These are phyloP conservation scores for Endoconidiophora polonica DNA, from an alignment of 2,329 filamentous ascomycete genomes.

Conservation along the genomic window DNA sequence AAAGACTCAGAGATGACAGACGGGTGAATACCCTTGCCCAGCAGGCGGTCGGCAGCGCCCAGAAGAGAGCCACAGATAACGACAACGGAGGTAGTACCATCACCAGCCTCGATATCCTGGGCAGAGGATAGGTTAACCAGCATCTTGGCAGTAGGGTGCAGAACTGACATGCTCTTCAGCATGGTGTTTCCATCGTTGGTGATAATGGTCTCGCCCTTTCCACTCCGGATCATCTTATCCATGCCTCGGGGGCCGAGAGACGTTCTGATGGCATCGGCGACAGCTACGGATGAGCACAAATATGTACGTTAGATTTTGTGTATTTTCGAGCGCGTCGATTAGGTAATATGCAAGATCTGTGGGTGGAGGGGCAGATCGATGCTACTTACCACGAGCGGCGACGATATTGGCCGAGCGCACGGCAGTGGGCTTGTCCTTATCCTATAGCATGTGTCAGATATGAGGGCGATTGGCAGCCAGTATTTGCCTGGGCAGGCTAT, in stretches of 20 bases:
- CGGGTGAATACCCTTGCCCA: constrained; percentile 89
- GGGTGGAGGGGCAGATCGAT: background rate
- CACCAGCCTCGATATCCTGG: constrained; percentile 95
- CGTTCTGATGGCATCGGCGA: constrained; percentile 93
- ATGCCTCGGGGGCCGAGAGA: constrained; percentile 92
- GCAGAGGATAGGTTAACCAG: constrained; percentile 91
- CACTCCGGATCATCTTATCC: constrained; percentile 98
- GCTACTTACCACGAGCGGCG: constrained; percentile 64
- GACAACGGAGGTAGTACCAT: constrained; percentile 94
- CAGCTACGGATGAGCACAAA: constrained; percentile 38
- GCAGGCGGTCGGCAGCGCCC: constrained; percentile 78
- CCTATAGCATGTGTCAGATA: constrained; percentile 24
- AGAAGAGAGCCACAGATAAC: constrained; percentile 93
- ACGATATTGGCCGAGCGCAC: constrained; percentile 94
- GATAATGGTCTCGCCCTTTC: constrained; percentile 94
- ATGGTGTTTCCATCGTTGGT: constrained; percentile 99
- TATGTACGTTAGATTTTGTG: background rate
- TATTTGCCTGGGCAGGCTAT: background rate
- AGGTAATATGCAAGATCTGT: background rate
- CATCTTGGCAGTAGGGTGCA: constrained; percentile 99
- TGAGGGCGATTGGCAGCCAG: background rate
- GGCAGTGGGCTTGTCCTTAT: constrained; percentile 97
- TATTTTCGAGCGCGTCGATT: background rate
- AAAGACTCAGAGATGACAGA: constrained; percentile 96
- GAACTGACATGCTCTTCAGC: constrained; percentile 96